phyloP scores from a whole-genome alignment of 2,329 filamentous ascomycete species.

The Aspergillus niger region DNA sequence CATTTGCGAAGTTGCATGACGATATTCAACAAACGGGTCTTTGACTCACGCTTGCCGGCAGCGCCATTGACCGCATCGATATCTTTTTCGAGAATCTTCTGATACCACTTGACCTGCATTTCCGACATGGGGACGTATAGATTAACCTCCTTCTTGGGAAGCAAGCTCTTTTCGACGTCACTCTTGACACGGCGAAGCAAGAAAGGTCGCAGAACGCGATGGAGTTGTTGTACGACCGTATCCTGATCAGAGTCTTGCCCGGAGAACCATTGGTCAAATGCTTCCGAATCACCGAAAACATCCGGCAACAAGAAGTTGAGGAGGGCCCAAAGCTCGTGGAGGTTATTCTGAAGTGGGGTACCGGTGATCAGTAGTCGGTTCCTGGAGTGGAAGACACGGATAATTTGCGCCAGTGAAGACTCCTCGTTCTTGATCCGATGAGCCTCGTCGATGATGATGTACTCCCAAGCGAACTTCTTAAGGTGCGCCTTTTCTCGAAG shows the following conservation, averaged over 20 bases:
- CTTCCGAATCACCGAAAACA: conserved; percentile 94
- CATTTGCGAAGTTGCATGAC: conserved; percentile 99
- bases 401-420: conserved; percentile 93
- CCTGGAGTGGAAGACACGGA: conserved; percentile 91
- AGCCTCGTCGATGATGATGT: conserved; percentile 98
- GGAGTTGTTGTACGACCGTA: conserved; percentile 91
- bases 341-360: conserved; percentile 94
- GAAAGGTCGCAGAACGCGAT: conserved; percentile 90
- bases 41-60: conserved; percentile 93
- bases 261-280: conserved; percentile 98
- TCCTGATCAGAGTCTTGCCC: conserved; percentile 88
- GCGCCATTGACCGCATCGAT: conserved; percentile 98
- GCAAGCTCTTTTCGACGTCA: conserved; percentile 94
- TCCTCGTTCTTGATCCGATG: conserved; percentile 99
- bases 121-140: conserved; percentile 98
- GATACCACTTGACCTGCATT: conserved; percentile 99
- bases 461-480: conserved; percentile 99
- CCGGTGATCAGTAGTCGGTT: conserved; percentile 95
- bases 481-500: conserved; percentile 90
- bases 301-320: conserved; percentile 98
- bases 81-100: conserved; percentile 98
- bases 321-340: conserved; percentile 96
- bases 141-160: conserved; percentile 97
- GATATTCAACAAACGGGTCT: conserved; percentile 94
- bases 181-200: conserved; percentile 93